Evolutionary conservation across 257 asterid species (phyloP).

Genomic region (Plectranthus barbatus): DNA sequence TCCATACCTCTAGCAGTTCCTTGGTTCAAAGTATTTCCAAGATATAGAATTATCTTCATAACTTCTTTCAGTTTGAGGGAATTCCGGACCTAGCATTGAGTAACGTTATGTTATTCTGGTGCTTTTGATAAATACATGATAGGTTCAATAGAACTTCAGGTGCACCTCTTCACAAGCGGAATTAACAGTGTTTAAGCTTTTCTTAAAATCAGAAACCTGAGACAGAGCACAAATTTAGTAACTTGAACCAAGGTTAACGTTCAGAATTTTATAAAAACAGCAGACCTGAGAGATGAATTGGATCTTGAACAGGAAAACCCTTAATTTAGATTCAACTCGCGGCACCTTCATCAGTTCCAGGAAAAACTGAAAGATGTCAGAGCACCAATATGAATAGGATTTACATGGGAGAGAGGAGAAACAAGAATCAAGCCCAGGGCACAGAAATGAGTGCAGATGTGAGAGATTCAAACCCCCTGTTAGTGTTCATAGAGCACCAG

Average conservation of each 20-base stretch:
- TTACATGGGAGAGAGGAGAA: too few species aligned
- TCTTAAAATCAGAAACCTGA: constrained; percentile 81
- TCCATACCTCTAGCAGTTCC: constrained; percentile 98
- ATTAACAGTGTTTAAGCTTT: constrained; percentile 70
- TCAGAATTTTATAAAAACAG: constrained; percentile 12
- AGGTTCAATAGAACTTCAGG: background rate
- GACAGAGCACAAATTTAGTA: constrained; percentile 22
- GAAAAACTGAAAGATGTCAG: constrained; percentile 66
- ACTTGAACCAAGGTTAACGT: background rate
- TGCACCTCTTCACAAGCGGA: constrained; percentile 96
- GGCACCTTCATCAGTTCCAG: constrained; percentile 99
- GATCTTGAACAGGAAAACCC: constrained; percentile 95
- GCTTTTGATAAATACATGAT: constrained; percentile 6
- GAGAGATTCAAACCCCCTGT: too few species aligned
- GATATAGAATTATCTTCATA: constrained; percentile 71
- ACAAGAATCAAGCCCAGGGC: too few species aligned
- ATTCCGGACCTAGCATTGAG: constrained; percentile 61
- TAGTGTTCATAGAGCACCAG: too few species aligned
- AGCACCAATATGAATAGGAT: constrained; percentile 1
- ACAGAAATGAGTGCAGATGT: too few species aligned
- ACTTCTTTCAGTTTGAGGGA: constrained; percentile 89
- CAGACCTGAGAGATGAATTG: constrained; percentile 91
- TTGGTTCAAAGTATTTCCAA: constrained; percentile 92
- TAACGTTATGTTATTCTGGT: constrained; percentile 11
- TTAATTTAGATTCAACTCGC: constrained; percentile 87